A percentile compares a stretch with the other conserved stretches of the same genome.
phyloP scores from a whole-genome alignment of 768 basidiomycete genomes.

The Suillus lakei region DNA sequence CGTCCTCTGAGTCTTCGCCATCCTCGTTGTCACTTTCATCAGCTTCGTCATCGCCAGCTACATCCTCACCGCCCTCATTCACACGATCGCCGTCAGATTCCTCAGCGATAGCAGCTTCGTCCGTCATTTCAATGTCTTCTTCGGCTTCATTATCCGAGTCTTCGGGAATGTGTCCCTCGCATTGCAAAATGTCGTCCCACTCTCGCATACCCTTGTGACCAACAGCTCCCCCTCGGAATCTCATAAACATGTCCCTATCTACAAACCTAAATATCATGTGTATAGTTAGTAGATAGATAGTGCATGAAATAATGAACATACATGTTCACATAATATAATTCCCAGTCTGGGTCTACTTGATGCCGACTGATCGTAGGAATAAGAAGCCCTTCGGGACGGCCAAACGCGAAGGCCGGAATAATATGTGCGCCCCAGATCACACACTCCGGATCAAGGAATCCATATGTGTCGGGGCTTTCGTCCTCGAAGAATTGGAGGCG shows the following conservation, averaged over 20 bases:
- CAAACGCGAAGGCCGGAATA: constrained; percentile 43
- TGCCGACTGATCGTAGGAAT: constrained; percentile 6
- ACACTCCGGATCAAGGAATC: constrained; percentile 48
- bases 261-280: constrained; percentile 34
- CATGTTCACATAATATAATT: constrained; percentile 37
- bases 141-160: background rate
- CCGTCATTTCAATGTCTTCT: too few species aligned
- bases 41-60: too few species aligned
- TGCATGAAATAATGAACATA: constrained; percentile 18
- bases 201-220: constrained; percentile 29
- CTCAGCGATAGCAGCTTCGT: too few species aligned
- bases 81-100: too few species aligned
- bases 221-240: constrained; percentile 30
- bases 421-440: constrained; percentile 47
- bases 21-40: too few species aligned
- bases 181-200: constrained; percentile 12
- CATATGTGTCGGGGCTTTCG: constrained; percentile 37
- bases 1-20: too few species aligned
- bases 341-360: constrained; percentile 31
- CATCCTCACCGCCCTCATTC: too few species aligned
- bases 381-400: constrained; percentile 17
- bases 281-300: background rate
- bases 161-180: background rate
- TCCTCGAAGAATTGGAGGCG: constrained; percentile 43
- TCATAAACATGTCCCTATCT: constrained; percentile 39